A percentile compares a stretch with the other conserved stretches of the same genome.
Conservation (phyloP, 2,329 filamentous ascomycete species). For the Monilinia fructigena region DNA sequence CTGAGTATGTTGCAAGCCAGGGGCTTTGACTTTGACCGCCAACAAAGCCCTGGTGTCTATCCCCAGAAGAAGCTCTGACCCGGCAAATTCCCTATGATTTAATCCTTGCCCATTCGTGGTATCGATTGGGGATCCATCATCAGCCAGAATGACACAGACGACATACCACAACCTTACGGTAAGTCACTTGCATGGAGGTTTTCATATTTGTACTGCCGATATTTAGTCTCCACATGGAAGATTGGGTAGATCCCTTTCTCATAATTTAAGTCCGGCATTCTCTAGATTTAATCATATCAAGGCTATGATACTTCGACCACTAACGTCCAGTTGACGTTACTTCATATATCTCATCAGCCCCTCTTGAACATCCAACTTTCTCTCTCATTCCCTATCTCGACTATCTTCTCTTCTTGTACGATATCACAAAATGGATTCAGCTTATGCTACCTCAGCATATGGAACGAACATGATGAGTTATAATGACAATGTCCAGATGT, state of each 20-base stretch:
- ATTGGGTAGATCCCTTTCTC: slow-evolving; percentile 32
- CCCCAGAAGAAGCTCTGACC: slow-evolving; percentile 41
- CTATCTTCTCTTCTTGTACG: slow-evolving; percentile 4
- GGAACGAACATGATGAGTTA: slow-evolving; percentile 37
- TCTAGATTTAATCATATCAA: slow-evolving; percentile 29
- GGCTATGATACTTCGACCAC: slow-evolving; percentile 29
- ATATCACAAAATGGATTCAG: slow-evolving; percentile 35
- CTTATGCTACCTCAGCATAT: slow-evolving; percentile 27
- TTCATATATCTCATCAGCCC: slow-evolving; percentile 18
- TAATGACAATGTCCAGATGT: slow-evolving; percentile 43
- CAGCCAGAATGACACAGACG: slow-evolving; percentile 41
- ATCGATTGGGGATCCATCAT: slow-evolving; percentile 31
- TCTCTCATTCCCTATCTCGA: slow-evolving; percentile 3
- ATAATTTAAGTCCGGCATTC: slow-evolving; percentile 26
- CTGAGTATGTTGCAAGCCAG: slow-evolving; percentile 35
- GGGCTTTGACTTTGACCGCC: slow-evolving; percentile 39
- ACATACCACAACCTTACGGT: slow-evolving; percentile 37
- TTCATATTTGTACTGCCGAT: slow-evolving; percentile 38
- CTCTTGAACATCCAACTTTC: slow-evolving; percentile 14
- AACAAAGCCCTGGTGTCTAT: slow-evolving; percentile 32
- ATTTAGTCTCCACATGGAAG: slow-evolving; percentile 36
- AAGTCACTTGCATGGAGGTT: slow-evolving; percentile 38
- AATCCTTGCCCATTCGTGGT: slow-evolving; percentile 33
- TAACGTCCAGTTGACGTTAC: slow-evolving; percentile 26
- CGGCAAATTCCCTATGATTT: slow-evolving; percentile 29